phyloP scores from a whole-genome alignment of 73 alveolate genomes.

The Tetrahymena malaccensis region DNA sequence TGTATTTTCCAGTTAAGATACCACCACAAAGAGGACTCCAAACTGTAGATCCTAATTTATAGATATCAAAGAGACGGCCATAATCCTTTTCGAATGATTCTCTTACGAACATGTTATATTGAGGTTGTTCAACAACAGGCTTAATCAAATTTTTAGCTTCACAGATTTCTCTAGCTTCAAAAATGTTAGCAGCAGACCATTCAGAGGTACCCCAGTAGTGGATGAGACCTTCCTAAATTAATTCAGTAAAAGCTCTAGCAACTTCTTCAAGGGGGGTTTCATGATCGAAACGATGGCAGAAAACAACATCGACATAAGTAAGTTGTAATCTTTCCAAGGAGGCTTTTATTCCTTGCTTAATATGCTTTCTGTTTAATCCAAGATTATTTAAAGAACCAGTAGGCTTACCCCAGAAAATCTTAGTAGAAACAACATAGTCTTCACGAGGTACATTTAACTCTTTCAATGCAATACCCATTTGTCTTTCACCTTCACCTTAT shows the following conservation, averaged over 20 bases:
- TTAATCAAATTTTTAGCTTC: constrained; percentile 52
- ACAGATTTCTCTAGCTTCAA: constrained; percentile 66
- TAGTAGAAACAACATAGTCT: constrained; percentile 77
- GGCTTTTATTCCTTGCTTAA: constrained; percentile 70
- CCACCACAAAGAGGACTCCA: constrained; percentile 90
- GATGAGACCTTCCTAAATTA: constrained; percentile 79
- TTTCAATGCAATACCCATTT: constrained; percentile 50
- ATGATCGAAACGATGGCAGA: constrained; percentile 81
- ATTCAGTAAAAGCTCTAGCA: constrained; percentile 78
- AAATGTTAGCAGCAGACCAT: constrained; percentile 77
- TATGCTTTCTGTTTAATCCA: constrained; percentile 75
- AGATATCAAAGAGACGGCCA: constrained; percentile 50
- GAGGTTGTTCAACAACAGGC: constrained; percentile 92
- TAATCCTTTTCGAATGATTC: constrained; percentile 82
- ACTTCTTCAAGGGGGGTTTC: constrained; percentile 87
- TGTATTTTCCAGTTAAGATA: constrained; percentile 90
- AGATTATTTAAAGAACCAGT: constrained; percentile 24
- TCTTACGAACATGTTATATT: constrained; percentile 80
- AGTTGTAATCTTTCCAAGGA: constrained; percentile 71
- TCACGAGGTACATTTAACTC: constrained; percentile 42
- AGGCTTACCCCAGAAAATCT: constrained; percentile 64
- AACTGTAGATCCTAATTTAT: constrained; percentile 74
- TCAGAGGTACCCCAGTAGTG: constrained; percentile 98
- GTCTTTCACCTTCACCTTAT: constrained; percentile 65
- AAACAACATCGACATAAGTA: constrained; percentile 82